A percentile compares a stretch with the other conserved stretches of the same genome.
Conservation (phyloP, 2,329 filamentous ascomycete genomes). For the Cordyceps cateniannulata region DNA sequence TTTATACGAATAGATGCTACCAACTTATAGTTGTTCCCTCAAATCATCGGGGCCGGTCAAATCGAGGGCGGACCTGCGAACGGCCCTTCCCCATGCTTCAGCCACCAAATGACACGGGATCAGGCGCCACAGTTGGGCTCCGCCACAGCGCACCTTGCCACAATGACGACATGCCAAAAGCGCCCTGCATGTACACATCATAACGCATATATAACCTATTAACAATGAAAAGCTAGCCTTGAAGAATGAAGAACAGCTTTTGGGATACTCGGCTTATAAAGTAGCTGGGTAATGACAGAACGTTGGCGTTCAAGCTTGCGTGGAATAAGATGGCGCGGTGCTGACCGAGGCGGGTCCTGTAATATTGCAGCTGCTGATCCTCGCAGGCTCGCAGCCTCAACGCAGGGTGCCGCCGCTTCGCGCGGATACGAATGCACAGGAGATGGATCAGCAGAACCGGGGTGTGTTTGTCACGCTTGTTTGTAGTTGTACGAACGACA, state of each 20-base stretch:
- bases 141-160: not conserved
- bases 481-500: not conserved
- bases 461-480: no score
- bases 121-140: not conserved
- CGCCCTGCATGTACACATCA: not conserved
- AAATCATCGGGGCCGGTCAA: not conserved
- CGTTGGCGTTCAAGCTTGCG: not conserved
- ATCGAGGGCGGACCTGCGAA: not conserved
- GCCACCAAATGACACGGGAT: slow-evolving; percentile 2
- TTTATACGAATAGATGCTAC: no score
- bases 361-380: not conserved
- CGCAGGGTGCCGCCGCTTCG: not conserved
- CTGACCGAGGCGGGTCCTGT: not conserved
- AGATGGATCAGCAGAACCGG: no score
- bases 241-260: no score
- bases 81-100: not conserved
- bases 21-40: no score
- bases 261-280: no score
- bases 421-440: no score
- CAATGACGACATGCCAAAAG: not conserved
- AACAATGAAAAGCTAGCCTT: not conserved
- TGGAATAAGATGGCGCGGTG: not conserved
- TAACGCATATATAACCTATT: not conserved
- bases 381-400: not conserved
- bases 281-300: no score